Evolutionary conservation across 768 basidiomycete species (phyloP).

Genomic region (Collybia sp.): DNA sequence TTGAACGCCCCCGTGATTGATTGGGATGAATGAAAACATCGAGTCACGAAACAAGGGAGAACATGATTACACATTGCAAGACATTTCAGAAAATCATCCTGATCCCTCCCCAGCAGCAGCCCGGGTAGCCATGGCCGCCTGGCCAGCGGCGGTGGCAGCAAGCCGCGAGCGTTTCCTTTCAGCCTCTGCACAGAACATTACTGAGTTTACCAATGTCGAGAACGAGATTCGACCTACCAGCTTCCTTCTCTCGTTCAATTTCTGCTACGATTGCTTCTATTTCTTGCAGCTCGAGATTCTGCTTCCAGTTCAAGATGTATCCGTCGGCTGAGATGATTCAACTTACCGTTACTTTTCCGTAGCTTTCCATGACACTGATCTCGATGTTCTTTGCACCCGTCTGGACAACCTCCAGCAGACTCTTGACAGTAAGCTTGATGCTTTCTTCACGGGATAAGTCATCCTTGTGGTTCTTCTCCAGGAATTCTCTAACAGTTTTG

Average conservation of each 20-base stretch:
- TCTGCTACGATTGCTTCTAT: conserved; percentile 90
- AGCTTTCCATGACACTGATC: conserved; percentile 95
- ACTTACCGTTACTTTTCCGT: conserved; percentile 85
- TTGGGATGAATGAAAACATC: no score
- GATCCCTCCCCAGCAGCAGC: conserved; percentile 29
- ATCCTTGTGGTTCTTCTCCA: conserved; percentile 97
- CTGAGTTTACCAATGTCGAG: neutral
- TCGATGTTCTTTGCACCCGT: conserved; percentile 99
- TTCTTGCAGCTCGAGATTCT: conserved; percentile 85
- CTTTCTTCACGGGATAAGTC: conserved; percentile 84
- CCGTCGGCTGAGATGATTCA: neutral
- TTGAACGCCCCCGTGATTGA: no score
- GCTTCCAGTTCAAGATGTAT: neutral
- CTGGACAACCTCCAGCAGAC: conserved; percentile 95
- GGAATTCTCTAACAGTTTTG: conserved; percentile 96
- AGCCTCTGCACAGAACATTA: conserved; percentile 57
- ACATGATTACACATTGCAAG: no score
- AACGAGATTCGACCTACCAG: conserved; percentile 46
- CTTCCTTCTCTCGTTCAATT: conserved; percentile 97
- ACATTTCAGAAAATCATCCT: conserved; percentile 12
- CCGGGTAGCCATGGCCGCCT: conserved; percentile 80
- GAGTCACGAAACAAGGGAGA: no score
- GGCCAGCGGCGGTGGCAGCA: conserved; percentile 88
- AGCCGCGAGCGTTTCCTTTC: conserved; percentile 89
- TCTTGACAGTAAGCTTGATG: conserved; percentile 94